Conservation (phyloP, 257 asterid genomes). For the Anisodus acutangulus region DNA sequence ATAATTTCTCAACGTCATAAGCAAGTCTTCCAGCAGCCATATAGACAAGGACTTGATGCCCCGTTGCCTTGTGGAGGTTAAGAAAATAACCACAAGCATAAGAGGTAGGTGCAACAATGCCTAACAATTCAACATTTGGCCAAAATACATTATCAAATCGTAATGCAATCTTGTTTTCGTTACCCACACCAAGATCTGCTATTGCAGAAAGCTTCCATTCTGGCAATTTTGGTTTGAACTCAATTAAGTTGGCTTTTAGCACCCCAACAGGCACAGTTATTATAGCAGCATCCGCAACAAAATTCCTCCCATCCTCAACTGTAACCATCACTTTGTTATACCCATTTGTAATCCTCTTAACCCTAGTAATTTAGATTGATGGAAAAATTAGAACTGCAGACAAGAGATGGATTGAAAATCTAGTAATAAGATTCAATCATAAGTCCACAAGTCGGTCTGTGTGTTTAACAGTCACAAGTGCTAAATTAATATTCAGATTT, state of each 20-base stretch:
- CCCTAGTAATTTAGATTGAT: constrained; percentile 49
- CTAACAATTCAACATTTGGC: constrained; percentile 95
- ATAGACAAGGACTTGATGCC: constrained; percentile 91
- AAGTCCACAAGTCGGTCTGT: neutral
- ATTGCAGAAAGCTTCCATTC: constrained; percentile 93
- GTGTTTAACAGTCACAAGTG: neutral
- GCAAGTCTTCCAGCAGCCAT: constrained; percentile 99
- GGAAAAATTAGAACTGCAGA: neutral
- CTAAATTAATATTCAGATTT: neutral
- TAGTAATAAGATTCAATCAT: neutral
- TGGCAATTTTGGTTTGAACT: constrained; percentile 87
- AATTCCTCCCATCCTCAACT: constrained; percentile 71
- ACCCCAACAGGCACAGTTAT: constrained; percentile 91
- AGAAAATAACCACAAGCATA: constrained; percentile 93
- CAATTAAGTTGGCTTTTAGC: constrained; percentile 74
- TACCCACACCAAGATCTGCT: constrained; percentile 92
- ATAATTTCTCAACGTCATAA: constrained; percentile 82
- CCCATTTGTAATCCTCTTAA: constrained; percentile 62
- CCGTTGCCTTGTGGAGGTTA: constrained; percentile 96
- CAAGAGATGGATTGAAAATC: neutral
- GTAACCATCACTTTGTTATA: constrained; percentile 71
- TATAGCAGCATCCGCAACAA: constrained; percentile 87
- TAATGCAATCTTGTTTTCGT: constrained; percentile 88
- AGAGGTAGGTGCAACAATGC: constrained; percentile 81
- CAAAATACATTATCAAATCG: constrained; percentile 77